Evolutionary conservation across 306 rosid genomes (phyloP), one percentile per base, ranked within the genome.

Genomic region (Lathyrus tuberosus): DNA sequence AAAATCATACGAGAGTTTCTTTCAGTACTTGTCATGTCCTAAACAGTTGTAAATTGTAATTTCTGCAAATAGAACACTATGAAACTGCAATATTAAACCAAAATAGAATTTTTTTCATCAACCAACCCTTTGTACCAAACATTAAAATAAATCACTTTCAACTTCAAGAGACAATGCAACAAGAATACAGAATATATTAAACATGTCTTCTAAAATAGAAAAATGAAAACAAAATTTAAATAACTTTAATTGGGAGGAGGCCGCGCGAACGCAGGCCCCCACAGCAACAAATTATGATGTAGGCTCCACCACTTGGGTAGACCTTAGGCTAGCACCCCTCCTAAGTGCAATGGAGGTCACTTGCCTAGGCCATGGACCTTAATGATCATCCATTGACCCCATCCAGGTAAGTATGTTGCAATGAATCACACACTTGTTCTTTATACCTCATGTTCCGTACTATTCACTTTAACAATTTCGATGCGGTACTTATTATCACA

Each of bases 231-330:
- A 24, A 24, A 24, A 1, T 1, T 24, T 1, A 1, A 24, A 2
- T 24, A 24, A 24, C 26, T 24, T 1, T 2, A 24, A 24, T 24
- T 24, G 13, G 13, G 26, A 49, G 5, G 84, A 58, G 84, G 77
- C 72, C 58, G 80, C 85, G 82, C 85, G 83, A 2, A 84, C 86
- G 83, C 88, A 84, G 60, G 73, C 80, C 85, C 74, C 83, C 72
- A 44, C 81, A 14, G 5, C 22, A 74, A 86, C 82, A 86, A 84
- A 86, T 86, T 62, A 68, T 65, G 85, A 86, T 60, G 75, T 65
- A 81, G 85, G 74, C 52, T 79, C 85, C 20, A 51, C 78, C 78
- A 20, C 82, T 41, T 16, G 82, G 63, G 70, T 76, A 88, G 87
- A 88, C 82, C 88, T 76, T 85, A 81, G 72, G 18, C 54, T 1